A percentile compares a stretch with the other conserved stretches of the same genome.
Conservation (phyloP, 306 rosid genomes). For the Ziziphus jujuba region DNA sequence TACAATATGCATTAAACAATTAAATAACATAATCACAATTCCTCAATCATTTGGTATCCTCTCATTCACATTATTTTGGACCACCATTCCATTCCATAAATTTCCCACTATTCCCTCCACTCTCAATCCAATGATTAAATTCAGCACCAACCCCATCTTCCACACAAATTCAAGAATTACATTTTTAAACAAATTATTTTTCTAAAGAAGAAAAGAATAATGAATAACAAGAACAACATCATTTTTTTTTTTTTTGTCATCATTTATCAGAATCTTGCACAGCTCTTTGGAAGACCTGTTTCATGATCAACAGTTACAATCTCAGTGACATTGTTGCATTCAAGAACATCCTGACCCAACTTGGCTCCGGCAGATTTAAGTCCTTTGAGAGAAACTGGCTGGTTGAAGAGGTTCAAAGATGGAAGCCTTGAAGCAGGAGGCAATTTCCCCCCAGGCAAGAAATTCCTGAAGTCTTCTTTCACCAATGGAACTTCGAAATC, state of each 20-base stretch:
- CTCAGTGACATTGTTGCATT: conserved; percentile 71
- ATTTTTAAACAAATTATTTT: conserved; percentile 2
- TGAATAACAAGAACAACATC: not conserved
- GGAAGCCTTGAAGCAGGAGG: conserved; percentile 83
- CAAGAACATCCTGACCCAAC: conserved; percentile 84
- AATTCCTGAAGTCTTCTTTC: conserved; percentile 59
- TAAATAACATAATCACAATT: conserved; percentile 3
- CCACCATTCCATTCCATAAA: too few species aligned
- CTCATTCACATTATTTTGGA: too few species aligned
- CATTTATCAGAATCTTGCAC: conserved; percentile 65
- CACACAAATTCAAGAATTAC: not conserved
- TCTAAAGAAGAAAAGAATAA: conserved; percentile 33
- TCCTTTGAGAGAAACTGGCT: conserved; percentile 78
- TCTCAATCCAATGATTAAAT: too few species aligned
- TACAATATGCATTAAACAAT: not conserved
- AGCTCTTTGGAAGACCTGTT: conserved; percentile 72
- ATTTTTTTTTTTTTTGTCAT: conserved; percentile 9
- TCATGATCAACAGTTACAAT: conserved; percentile 65
- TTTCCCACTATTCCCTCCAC: too few species aligned
- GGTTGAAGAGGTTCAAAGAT: conserved; percentile 82
- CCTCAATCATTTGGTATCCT: too few species aligned
- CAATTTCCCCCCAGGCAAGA: conserved; percentile 66
- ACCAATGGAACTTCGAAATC: conserved; percentile 93
- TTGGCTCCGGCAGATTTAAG: conserved; percentile 89
- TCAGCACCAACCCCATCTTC: too few species aligned